Evolutionary conservation across 225 moss, liverwort and hornwort genomes (phyloP).

Genomic region (Takakia lepidozioides): DNA sequence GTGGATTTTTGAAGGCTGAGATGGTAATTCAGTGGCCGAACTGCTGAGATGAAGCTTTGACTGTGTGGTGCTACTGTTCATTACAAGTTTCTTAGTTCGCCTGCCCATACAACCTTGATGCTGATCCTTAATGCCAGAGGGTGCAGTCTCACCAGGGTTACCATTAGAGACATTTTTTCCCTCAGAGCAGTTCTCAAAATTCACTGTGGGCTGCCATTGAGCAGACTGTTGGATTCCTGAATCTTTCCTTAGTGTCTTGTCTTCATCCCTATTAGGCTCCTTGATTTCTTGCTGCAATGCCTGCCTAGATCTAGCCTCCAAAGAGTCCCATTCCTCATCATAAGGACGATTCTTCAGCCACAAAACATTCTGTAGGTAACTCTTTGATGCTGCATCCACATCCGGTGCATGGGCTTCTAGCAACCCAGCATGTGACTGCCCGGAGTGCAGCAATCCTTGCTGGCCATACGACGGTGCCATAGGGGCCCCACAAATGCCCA

Average conservation of each 20-base stretch:
- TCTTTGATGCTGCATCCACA: slow-evolving; percentile 14
- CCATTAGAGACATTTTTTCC: no score
- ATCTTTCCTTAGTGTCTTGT: neutral
- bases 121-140: no score
- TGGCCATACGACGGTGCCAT: slow-evolving; percentile 5
- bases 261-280: neutral
- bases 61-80: no score
- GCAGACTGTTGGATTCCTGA: neutral
- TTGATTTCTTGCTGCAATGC: neutral
- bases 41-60: no score
- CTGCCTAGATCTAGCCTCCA: slow-evolving; percentile 4
- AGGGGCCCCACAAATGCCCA: slow-evolving; percentile 15
- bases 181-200: no score
- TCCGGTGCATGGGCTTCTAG: slow-evolving; percentile 8
- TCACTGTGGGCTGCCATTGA: neutral
- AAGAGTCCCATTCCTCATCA: slow-evolving; percentile 11
- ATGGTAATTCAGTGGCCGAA: no score
- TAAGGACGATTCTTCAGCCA: slow-evolving; percentile 26
- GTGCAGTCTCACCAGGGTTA: no score
- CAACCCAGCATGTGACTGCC: slow-evolving; percentile 9
- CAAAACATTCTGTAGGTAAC: slow-evolving; percentile 20
- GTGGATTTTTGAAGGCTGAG: no score
- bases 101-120: no score
- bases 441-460: slow-evolving; percentile 5
- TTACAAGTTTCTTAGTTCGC: no score